Evolutionary conservation across 139 green algal genomes (phyloP).

Genomic region (Chlorella sorokiniana): DNA sequence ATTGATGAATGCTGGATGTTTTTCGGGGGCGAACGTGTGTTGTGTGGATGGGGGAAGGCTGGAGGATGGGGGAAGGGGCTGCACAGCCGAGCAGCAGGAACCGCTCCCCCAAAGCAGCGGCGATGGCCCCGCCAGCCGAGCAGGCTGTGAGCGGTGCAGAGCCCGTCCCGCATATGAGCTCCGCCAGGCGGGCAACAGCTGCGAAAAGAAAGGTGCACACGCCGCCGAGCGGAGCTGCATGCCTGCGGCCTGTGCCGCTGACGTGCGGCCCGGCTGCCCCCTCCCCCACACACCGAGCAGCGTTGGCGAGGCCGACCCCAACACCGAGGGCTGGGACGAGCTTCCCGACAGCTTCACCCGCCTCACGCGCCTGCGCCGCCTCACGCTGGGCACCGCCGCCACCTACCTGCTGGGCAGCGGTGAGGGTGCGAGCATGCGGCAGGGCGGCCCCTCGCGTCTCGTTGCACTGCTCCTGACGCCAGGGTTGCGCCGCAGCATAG

Average conservation of each 20-base stretch:
- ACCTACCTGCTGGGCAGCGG: constrained; percentile 4
- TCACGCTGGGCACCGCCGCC: constrained; percentile 15
- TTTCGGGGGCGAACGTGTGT: no score
- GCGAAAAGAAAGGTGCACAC: no score
- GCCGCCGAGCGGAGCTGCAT: no score
- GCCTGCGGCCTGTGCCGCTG: background rate
- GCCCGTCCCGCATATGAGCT: no score
- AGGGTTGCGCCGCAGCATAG: no score
- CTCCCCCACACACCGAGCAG: background rate
- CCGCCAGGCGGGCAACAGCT: background rate
- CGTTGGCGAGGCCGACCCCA: constrained; percentile 11
- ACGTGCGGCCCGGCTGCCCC: background rate
- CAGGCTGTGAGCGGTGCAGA: no score
- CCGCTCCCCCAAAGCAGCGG: no score
- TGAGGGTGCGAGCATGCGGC: background rate
- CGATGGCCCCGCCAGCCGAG: no score
- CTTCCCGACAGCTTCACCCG: constrained; percentile 4
- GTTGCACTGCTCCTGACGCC: background rate
- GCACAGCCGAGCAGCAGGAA: no score
- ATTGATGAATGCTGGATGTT: no score
- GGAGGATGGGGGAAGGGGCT: no score
- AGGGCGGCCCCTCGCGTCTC: background rate
- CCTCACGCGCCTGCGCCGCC: background rate
- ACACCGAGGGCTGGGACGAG: constrained; percentile 17
- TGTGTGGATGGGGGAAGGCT: no score